Conservation (phyloP, 1,139 yeast species). For the Scheffersomyces illinoinensis region DNA sequence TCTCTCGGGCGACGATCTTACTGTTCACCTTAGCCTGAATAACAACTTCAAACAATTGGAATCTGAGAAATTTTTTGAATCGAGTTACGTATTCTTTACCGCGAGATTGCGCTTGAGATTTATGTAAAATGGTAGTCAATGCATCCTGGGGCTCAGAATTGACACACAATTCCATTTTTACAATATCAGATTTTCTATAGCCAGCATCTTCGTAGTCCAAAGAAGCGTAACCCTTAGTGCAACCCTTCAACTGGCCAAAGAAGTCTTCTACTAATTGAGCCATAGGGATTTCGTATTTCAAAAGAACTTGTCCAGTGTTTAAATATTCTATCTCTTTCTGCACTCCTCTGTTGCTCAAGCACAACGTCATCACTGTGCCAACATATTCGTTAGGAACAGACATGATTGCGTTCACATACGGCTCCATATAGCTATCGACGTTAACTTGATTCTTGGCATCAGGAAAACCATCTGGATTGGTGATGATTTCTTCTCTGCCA, state of each 20-base stretch:
- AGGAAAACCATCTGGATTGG: slow-evolving; percentile 94
- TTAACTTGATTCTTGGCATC: slow-evolving; percentile 45
- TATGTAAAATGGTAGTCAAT: slow-evolving; percentile 84
- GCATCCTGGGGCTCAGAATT: slow-evolving; percentile 94
- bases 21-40: slow-evolving; percentile 89
- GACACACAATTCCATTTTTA: slow-evolving; percentile 84
- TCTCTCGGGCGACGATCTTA: slow-evolving; percentile 85
- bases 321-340: slow-evolving; percentile 80
- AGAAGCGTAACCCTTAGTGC: slow-evolving; percentile 90
- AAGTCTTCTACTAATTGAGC: slow-evolving; percentile 93
- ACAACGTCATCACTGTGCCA: slow-evolving; percentile 82
- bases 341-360: slow-evolving; percentile 81
- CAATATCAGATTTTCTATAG: slow-evolving; percentile 74
- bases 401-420: slow-evolving; percentile 87
- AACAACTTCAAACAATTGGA: slow-evolving; percentile 88
- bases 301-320: slow-evolving; percentile 76
- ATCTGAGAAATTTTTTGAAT: slow-evolving; percentile 74
- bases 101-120: slow-evolving; percentile 66
- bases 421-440: slow-evolving; percentile 72
- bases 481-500: slow-evolving; percentile 64
- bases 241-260: slow-evolving; percentile 88
- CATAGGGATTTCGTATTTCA: slow-evolving; percentile 80
- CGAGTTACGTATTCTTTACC: slow-evolving; percentile 84
- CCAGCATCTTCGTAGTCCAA: slow-evolving; percentile 95
- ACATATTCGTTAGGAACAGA: slow-evolving; percentile 88